Evolutionary conservation across 108 stramenopile genomes (phyloP).

Genomic region (Stephanodiscus triporus): DNA sequence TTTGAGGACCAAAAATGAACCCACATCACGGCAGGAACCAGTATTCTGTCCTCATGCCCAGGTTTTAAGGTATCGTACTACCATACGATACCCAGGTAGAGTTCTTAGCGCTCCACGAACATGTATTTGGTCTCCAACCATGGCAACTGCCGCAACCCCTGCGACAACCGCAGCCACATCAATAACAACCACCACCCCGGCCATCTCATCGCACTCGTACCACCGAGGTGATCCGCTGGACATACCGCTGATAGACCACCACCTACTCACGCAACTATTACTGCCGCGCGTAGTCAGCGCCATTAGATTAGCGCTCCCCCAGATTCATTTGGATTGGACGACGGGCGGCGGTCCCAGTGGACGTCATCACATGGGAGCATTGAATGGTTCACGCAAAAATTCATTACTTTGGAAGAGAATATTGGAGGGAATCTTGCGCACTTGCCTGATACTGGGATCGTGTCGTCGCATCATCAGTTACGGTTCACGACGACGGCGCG

Average conservation of each 20-base stretch:
- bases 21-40: too few species aligned
- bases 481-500: not conserved
- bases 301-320: conserved; percentile 35
- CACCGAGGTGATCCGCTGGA: conserved; percentile 52
- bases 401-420: conserved; percentile 26
- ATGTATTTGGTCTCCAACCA: conserved; percentile 1
- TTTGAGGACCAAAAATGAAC: too few species aligned
- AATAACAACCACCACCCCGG: not conserved
- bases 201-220: not conserved
- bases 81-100: too few species aligned
- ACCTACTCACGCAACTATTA: conserved; percentile 35
- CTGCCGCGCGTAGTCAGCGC: conserved; percentile 42
- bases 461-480: conserved; percentile 15
- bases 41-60: too few species aligned
- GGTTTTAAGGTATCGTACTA: too few species aligned
- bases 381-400: not conserved
- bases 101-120: too few species aligned
- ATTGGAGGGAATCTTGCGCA: conserved; percentile 30
- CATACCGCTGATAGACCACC: conserved; percentile 49
- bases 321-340: conserved; percentile 48
- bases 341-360: not conserved
- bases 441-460: conserved; percentile 41
- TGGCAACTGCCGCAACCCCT: not conserved
- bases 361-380: not conserved
- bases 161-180: conserved; percentile 9